phyloP scores from a whole-genome alignment of 345 rosid genomes.

The Gossypium turneri region DNA sequence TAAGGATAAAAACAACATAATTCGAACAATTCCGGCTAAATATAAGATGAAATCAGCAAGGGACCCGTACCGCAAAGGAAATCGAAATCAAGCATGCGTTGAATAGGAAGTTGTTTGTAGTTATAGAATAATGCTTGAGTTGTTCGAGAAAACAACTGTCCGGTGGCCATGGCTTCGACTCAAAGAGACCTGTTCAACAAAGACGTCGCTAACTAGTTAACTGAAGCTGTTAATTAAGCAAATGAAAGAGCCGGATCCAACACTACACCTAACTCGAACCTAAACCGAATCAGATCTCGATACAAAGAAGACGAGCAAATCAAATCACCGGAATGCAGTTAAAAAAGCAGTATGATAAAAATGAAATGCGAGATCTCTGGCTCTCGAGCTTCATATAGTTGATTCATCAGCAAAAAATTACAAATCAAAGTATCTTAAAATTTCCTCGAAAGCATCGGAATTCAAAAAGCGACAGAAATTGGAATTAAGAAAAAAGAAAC shows the following conservation, averaged over 20 bases:
- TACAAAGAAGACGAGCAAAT: neutral
- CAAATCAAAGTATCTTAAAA: slow-evolving; percentile 14
- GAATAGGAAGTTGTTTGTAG: slow-evolving; percentile 93
- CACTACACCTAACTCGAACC: slow-evolving; percentile 23
- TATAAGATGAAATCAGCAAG: neutral
- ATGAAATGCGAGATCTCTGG: slow-evolving; percentile 1
- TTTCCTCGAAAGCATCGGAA: slow-evolving; percentile 28
- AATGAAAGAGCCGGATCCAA: neutral
- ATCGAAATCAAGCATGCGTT: slow-evolving; percentile 99
- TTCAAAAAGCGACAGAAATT: slow-evolving; percentile 18
- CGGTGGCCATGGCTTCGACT: slow-evolving; percentile 68
- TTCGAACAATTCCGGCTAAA: neutral
- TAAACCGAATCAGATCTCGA: slow-evolving; percentile 20
- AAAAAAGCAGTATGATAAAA: neutral
- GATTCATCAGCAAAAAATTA: neutral
- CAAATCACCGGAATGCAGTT: slow-evolving; percentile 5
- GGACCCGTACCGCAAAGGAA: slow-evolving; percentile 75
- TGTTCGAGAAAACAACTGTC: slow-evolving; percentile 81
- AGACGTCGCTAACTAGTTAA: neutral
- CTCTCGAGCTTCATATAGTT: slow-evolving; percentile 5
- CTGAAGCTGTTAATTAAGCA: neutral
- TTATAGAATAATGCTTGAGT: slow-evolving; percentile 93
- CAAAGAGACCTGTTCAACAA: slow-evolving; percentile 35
- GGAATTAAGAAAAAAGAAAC: slow-evolving; percentile 23
- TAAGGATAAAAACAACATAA: slow-evolving; percentile 1